Evolutionary conservation across 768 basidiomycete genomes (phyloP).

Genomic region (Lenzites betulinus): DNA sequence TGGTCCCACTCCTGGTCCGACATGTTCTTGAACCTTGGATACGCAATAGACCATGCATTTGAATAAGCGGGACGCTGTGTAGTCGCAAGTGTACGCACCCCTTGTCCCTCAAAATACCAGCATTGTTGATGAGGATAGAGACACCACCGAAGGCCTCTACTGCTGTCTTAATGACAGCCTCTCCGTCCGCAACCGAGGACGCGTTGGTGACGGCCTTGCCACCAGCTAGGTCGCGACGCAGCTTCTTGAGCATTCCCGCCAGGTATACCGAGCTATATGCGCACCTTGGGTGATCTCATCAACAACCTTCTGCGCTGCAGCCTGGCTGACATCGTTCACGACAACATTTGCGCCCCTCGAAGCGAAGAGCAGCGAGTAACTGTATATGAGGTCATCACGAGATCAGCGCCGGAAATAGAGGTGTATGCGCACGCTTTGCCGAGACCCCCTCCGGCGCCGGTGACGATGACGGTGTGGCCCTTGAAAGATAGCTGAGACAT

Average conservation of each 20-base stretch:
- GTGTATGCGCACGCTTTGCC: slow-evolving; percentile 74
- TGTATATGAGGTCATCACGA: slow-evolving; percentile 33
- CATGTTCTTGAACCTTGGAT: slow-evolving; percentile 91
- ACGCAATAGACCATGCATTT: not conserved
- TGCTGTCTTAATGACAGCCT: slow-evolving; percentile 83
- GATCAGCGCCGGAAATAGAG: not conserved
- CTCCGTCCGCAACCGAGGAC: slow-evolving; percentile 85
- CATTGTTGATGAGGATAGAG: slow-evolving; percentile 94
- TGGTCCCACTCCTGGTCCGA: slow-evolving; percentile 92
- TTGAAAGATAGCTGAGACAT: slow-evolving; percentile 64
- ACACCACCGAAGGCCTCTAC: slow-evolving; percentile 82
- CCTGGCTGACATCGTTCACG: slow-evolving; percentile 90
- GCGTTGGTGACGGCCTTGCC: slow-evolving; percentile 88
- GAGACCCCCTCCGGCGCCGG: slow-evolving; percentile 94
- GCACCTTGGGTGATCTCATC: slow-evolving; percentile 82
- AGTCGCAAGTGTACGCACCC: slow-evolving; percentile 47
- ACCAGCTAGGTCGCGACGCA: slow-evolving; percentile 54
- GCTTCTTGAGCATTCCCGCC: not conserved
- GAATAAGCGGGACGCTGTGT: not conserved
- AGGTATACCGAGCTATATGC: slow-evolving; percentile 21
- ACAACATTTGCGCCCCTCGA: slow-evolving; percentile 91
- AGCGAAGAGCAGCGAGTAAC: slow-evolving; percentile 92
- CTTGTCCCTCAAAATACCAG: slow-evolving; percentile 84
- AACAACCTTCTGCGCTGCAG: slow-evolving; percentile 90
- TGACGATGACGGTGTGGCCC: slow-evolving; percentile 90